A percentile compares a stretch with the other conserved stretches of the same genome.
phyloP scores from a whole-genome alignment of 2,329 filamentous ascomycete species.

The Neofusicoccum sp. region DNA sequence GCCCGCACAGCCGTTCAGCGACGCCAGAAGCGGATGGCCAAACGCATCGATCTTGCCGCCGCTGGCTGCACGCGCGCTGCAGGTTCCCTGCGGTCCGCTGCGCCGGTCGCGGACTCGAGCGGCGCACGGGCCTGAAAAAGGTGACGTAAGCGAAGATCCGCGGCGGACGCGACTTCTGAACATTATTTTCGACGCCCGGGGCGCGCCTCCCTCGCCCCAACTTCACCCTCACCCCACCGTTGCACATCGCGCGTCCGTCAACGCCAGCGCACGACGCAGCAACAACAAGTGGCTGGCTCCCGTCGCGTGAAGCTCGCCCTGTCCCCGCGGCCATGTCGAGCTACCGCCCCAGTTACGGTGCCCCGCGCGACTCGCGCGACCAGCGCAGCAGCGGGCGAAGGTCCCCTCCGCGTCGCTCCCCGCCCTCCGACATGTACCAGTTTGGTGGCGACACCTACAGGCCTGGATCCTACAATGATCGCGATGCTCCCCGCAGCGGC shows the following conservation, averaged over 20 bases:
- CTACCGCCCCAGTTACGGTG: slow-evolving; percentile 18
- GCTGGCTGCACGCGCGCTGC: neutral
- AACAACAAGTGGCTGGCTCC: neutral
- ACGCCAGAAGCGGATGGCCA: no score
- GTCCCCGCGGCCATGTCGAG: slow-evolving; percentile 1
- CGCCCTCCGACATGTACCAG: slow-evolving; percentile 10
- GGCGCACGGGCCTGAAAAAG: neutral
- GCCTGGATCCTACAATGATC: slow-evolving; percentile 22
- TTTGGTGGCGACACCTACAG: slow-evolving; percentile 28
- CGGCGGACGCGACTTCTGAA: slow-evolving; percentile 13
- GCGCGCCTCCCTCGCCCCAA: neutral
- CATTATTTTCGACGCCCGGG: slow-evolving; percentile 16
- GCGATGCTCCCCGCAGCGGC: slow-evolving; percentile 20
- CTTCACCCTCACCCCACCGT: neutral
- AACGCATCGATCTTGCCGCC: no score
- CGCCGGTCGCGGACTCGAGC: neutral
- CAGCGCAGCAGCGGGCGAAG: slow-evolving; percentile 6
- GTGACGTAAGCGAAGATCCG: slow-evolving; percentile 16
- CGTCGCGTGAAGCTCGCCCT: neutral
- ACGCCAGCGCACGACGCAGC: neutral
- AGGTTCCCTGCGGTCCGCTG: neutral
- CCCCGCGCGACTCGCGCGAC: slow-evolving; percentile 12
- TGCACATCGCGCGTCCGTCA: neutral
- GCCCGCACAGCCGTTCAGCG: no score
- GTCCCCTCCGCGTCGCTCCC: slow-evolving; percentile 12